Conservation (phyloP, 2,329 filamentous ascomycete species). For the Botrytis pseudocinerea region DNA sequence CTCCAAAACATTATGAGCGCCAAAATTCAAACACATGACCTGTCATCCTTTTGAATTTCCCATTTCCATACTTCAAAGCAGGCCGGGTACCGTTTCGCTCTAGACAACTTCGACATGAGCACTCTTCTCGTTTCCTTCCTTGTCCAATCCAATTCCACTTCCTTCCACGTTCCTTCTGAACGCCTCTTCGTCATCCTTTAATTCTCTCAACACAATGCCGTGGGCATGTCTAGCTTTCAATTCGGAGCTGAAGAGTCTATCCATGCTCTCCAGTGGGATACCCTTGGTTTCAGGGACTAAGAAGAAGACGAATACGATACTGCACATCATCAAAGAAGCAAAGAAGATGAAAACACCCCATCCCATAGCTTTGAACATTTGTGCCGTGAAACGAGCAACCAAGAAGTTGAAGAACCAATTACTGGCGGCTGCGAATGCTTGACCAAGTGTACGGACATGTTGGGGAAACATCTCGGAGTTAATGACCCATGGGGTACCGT, state of each 20-base stretch:
- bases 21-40: too few relatives aligned
- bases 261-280: constrained; percentile 65
- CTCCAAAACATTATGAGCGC: background rate
- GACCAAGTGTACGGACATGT: constrained; percentile 67
- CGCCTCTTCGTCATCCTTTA: constrained; percentile 34
- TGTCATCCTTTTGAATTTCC: too few relatives aligned
- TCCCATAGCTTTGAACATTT: constrained; percentile 60
- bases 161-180: constrained; percentile 26
- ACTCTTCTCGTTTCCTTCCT: constrained; percentile 29
- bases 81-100: background rate
- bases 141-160: constrained; percentile 25
- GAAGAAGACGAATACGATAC: constrained; percentile 61
- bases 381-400: constrained; percentile 65
- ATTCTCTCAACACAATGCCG: constrained; percentile 33
- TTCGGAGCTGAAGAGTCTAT: constrained; percentile 54
- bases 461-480: constrained; percentile 44
- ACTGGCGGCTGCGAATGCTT: constrained; percentile 68
- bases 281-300: constrained; percentile 66
- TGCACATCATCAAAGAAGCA: constrained; percentile 59
- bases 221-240: constrained; percentile 34
- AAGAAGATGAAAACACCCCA: constrained; percentile 72
- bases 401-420: constrained; percentile 72
- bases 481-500: constrained; percentile 38
- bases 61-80: background rate
- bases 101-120: constrained; percentile 18